Conservation (phyloP, 163 green algal species). For the Scenedesmus sp. region DNA sequence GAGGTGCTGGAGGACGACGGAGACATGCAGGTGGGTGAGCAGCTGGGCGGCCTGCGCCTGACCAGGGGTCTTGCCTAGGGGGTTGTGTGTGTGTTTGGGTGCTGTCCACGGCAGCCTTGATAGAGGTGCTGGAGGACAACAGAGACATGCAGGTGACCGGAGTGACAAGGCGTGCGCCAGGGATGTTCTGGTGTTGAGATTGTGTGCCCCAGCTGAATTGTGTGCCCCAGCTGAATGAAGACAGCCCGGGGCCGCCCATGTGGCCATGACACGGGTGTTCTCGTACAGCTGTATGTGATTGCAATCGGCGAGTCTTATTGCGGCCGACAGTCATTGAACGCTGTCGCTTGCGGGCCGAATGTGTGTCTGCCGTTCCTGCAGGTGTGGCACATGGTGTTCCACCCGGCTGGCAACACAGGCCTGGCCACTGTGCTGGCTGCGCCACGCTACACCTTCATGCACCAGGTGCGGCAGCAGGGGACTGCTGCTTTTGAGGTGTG, state of each 20-base stretch:
- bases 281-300: too few relatives aligned
- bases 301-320: too few relatives aligned
- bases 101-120: constrained; percentile 10
- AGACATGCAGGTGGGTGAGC: constrained; percentile 36
- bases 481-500: not conserved
- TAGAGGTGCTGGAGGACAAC: constrained; percentile 49
- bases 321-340: too few relatives aligned
- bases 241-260: too few relatives aligned
- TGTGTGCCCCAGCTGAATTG: too few relatives aligned
- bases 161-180: not conserved
- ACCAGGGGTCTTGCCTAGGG: too few relatives aligned
- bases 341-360: not conserved
- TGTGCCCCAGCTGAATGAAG: too few relatives aligned
- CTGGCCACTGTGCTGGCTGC: constrained; percentile 37
- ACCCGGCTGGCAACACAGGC: constrained; percentile 44
- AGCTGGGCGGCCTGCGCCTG: not conserved
- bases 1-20: constrained; percentile 48
- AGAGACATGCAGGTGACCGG: constrained; percentile 32
- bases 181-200: not conserved
- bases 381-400: constrained; percentile 54
- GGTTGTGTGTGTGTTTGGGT: too few relatives aligned
- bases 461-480: not conserved
- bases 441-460: constrained; percentile 47
- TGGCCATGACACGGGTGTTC: too few relatives aligned
- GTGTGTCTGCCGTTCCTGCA: not conserved